Evolutionary conservation across 2,329 filamentous ascomycete genomes (phyloP), one percentile per base, ranked within the genome.

Genomic region (Aaosphaeria arxii): DNA sequence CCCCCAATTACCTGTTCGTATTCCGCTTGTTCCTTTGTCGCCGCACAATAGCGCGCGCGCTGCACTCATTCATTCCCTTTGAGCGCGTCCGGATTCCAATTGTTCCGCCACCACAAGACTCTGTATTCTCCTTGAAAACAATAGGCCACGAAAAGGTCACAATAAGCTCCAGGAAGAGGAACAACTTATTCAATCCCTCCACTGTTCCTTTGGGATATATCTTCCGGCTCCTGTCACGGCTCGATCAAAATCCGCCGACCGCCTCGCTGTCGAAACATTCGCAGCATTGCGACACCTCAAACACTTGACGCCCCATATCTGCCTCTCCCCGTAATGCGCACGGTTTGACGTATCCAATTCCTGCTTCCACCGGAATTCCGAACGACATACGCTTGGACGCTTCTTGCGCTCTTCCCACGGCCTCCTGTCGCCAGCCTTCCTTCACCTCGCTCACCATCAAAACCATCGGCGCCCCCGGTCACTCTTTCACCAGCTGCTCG

Each of bases 281-380:
- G 33, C n/a, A 52, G 56, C 57, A 59, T 57, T 62, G 58, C 49
- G 54, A 36, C 54, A 46, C 55, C 56, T 64, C 65, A 61, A 49
- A 70, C 67, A 59, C 52, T 42, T 52, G 46, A 33, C 57, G 64
- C 64, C 52, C 57, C 62, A 63, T 36, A 52, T 48, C 48, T 52
- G 45, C 48, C 51, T 40, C 33, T 43, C 54, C 56, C 48, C 59
- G 53, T 62, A 53, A 69, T 70, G 67, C 66, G 53, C 61, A 51
- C 50, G 49, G 53, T 53, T 9, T 43, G 17, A 43, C 43, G 44
- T 40, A 45, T 46, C 30, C 46, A 66, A 64, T 54, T 55, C 56
- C 39, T 35, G 51, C 55, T 45, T 30, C 38, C 43, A 30, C 40
- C 17, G 35, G 17, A 11, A 40, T 17, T 17, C 17, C 24, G 11